These are phyloP conservation scores for Dryas integrifolia DNA, from an alignment of 331 rosid genomes.

Conservation along the genomic window DNA sequence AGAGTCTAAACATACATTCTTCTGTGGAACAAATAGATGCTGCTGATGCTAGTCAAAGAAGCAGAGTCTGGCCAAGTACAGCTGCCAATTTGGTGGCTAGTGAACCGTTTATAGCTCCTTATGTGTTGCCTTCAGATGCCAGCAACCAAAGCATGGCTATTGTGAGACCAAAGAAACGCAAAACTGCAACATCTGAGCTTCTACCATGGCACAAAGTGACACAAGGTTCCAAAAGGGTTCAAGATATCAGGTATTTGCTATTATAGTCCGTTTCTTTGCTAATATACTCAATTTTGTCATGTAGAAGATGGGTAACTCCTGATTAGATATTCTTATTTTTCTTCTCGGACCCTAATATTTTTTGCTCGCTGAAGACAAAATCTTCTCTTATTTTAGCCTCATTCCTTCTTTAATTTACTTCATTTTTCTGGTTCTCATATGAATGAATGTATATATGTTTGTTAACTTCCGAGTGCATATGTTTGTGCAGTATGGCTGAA, in stretches of 20 bases:
- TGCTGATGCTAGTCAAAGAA: constrained; percentile 33
- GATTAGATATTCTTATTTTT: neutral
- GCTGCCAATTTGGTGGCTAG: constrained; percentile 22
- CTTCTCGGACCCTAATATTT: neutral
- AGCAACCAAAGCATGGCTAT: constrained; percentile 22
- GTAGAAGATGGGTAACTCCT: neutral
- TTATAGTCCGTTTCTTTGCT: constrained; percentile 13
- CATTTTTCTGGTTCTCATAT: too few relatives aligned
- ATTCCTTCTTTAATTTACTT: too few relatives aligned
- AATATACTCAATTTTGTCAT: neutral
- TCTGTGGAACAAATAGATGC: constrained; percentile 30
- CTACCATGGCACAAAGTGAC: constrained; percentile 50
- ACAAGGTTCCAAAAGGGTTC: constrained; percentile 33
- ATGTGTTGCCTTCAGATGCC: constrained; percentile 24
- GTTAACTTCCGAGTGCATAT: constrained; percentile 14
- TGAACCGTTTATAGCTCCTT: constrained; percentile 29
- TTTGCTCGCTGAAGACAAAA: neutral
- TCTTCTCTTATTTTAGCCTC: too few relatives aligned
- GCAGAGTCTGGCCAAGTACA: constrained; percentile 34
- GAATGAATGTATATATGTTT: neutral
- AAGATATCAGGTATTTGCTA: constrained; percentile 39
- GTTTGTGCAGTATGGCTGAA: constrained; percentile 39
- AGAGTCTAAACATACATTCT: constrained; percentile 29
- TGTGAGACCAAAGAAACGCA: constrained; percentile 47
- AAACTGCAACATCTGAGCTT: constrained; percentile 34